Evolutionary conservation across 2,329 filamentous ascomycete species (phyloP), one percentile per base, ranked within the genome.

Genomic region (Monosporascus sp.): DNA sequence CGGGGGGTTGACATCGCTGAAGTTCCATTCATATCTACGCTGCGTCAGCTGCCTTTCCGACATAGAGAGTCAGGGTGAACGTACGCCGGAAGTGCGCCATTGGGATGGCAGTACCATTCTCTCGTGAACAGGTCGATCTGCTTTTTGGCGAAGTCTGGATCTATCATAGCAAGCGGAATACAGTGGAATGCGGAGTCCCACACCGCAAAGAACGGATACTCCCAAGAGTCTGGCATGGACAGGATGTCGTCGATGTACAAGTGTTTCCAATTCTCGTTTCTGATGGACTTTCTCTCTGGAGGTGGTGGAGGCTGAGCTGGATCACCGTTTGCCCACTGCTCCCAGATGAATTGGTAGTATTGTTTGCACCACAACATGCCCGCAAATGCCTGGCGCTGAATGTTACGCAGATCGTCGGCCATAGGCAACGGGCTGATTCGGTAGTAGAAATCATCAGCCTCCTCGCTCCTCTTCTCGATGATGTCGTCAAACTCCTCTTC

Each of bases 351-450:
- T 68, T 95, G 84, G 71, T 97, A 97, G 73, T 91, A 90, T 70
- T 97, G 93, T 71, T 97, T 97, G 58, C 88, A 95, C 93, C 93
- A 97, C 81, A 97, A 87, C 93, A 97, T 97, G 51, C 94, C 93
- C 0, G 92, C 86, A 61, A 97, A 88, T 4, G 93, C 94, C 70
- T 97, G 92, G 61, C 93, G 84, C 73, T 97, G 94, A 62, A 97
- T 94, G 71, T 95, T 97, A 61, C 92, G 87, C 55, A 97, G 79
- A 66, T 97, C 93, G 48, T 97, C 92, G 0, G 90, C 82, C 87
- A 97, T 96, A 3, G 92, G 93, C 40, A 97, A 79, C 3, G 93
- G 93, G 71, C 91, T 97, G 70, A 97, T 87, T 55, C 90, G 84
- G 74, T 87, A 94, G 76, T 95, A 97, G 70, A 97, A 97, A 57